Evolutionary conservation across 345 rosid species (phyloP).

Genomic region (Brassica juncea): DNA sequence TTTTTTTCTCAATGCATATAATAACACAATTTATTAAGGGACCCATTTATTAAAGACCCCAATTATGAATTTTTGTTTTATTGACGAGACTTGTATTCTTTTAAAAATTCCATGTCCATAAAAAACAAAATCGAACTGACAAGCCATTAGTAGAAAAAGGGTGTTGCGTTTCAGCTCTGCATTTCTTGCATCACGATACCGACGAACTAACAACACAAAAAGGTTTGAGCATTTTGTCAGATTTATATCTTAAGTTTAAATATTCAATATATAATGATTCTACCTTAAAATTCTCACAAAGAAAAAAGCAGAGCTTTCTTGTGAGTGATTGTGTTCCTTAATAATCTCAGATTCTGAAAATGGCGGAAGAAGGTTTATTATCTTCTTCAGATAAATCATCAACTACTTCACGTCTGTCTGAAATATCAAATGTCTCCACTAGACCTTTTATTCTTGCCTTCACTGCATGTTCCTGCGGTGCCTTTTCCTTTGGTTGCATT

Average conservation of each 20-base stretch:
- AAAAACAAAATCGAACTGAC: background rate
- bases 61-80: background rate
- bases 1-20: background rate
- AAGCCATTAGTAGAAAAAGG: background rate
- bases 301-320: background rate
- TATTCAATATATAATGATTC: background rate
- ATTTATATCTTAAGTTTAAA: background rate
- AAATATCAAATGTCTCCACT: slow-evolving; percentile 33
- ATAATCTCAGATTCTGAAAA: slow-evolving; percentile 11
- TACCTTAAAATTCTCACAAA: background rate
- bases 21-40: background rate
- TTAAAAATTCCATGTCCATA: background rate
- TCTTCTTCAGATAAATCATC: slow-evolving; percentile 2
- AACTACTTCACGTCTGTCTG: slow-evolving; percentile 22
- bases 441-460: slow-evolving; percentile 38
- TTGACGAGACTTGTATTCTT: background rate
- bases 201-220: background rate
- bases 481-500: slow-evolving; percentile 37
- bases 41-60: background rate
- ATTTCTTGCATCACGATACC: slow-evolving; percentile 20
- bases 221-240: background rate
- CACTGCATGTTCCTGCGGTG: slow-evolving; percentile 32
- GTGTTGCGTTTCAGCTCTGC: slow-evolving; percentile 20
- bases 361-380: slow-evolving; percentile 28
- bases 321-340: background rate